A percentile compares a stretch with the other conserved stretches of the same genome.
Evolutionary conservation across 257 asterid species (phyloP).

Genomic region (Ilex asprella): DNA sequence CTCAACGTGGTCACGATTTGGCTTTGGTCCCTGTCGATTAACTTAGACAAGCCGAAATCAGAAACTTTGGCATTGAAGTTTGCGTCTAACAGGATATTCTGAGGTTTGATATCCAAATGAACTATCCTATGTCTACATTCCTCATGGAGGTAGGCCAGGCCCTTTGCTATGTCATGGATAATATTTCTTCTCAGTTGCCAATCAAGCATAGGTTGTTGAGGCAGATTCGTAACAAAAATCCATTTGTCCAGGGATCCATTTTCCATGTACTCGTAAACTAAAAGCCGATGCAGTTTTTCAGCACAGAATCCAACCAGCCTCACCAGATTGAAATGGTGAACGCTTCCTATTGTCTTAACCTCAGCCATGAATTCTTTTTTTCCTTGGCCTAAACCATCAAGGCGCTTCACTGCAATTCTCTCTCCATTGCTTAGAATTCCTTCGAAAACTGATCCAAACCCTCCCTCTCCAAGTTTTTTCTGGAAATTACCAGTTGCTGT

Average conservation of each 20-base stretch:
- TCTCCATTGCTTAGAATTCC: constrained; percentile 11
- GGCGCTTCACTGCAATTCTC: constrained; percentile 18
- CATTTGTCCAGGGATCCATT: constrained; percentile 16
- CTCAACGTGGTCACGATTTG: constrained; percentile 20
- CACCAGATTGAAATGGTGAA: constrained; percentile 23
- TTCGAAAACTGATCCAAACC: constrained; percentile 18
- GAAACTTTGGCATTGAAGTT: constrained; percentile 23
- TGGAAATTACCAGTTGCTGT: constrained; percentile 13
- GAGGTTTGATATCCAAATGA: constrained; percentile 25
- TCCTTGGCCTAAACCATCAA: constrained; percentile 4
- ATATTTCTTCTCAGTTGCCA: constrained; percentile 14
- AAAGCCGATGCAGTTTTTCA: constrained; percentile 14
- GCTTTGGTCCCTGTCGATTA: constrained; percentile 21
- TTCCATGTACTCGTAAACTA: constrained; percentile 7
- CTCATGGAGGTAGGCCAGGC: constrained; percentile 20
- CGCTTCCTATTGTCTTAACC: constrained; percentile 17
- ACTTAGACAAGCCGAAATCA: constrained; percentile 24
- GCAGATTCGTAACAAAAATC: constrained; percentile 4
- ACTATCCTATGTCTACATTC: constrained; percentile 23
- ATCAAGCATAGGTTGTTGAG: constrained; percentile 4
- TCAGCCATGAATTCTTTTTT: constrained; percentile 16
- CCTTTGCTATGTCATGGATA: constrained; percentile 16
- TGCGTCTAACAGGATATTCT: constrained; percentile 22
- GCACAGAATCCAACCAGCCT: constrained; percentile 19
- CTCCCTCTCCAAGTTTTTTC: constrained; percentile 20